These are phyloP conservation scores for Hibiscus tridactylites DNA, from an alignment of 345 rosid genomes.

Conservation along the genomic window DNA sequence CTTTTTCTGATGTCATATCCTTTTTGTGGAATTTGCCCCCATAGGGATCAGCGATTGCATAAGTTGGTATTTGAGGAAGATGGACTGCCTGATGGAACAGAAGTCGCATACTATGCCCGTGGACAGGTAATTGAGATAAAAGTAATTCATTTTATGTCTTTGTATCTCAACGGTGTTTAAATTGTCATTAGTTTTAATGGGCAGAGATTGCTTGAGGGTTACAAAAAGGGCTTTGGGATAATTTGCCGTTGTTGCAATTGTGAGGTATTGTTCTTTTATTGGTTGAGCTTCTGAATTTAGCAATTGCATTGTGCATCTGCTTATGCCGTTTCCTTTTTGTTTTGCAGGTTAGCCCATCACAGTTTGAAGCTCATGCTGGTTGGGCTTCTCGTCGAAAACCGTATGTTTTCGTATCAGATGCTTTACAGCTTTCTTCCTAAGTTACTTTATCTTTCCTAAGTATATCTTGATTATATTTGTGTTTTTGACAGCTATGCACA, in stretches of 20 bases:
- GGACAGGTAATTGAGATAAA: conserved; percentile 59
- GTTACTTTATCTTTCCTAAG: background rate
- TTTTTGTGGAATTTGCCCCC: conserved; percentile 8
- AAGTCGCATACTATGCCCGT: conserved; percentile 79
- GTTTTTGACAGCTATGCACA: conserved; percentile 62
- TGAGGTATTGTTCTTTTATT: conserved; percentile 50
- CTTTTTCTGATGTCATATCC: conserved; percentile 10
- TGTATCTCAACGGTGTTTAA: conserved; percentile 17
- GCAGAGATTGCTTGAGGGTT: conserved; percentile 90
- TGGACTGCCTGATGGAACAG: conserved; percentile 95
- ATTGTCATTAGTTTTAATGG: conserved; percentile 26
- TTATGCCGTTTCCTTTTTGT: conserved; percentile 12
- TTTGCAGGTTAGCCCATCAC: conserved; percentile 88
- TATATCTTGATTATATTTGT: conserved; percentile 8
- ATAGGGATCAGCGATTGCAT: conserved; percentile 80
- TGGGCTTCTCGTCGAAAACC: conserved; percentile 96
- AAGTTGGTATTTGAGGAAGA: conserved; percentile 75
- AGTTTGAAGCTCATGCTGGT: conserved; percentile 99
- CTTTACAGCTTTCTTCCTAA: background rate
- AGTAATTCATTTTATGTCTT: conserved; percentile 18
- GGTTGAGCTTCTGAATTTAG: conserved; percentile 10
- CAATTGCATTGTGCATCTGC: conserved; percentile 9
- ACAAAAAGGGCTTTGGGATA: conserved; percentile 78
- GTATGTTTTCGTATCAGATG: conserved; percentile 33
- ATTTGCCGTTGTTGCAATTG: conserved; percentile 79